A percentile compares a stretch with the other conserved stretches of the same genome.
Conservation (phyloP, 129 eudicot genomes). For the Erigeron canadensis region DNA sequence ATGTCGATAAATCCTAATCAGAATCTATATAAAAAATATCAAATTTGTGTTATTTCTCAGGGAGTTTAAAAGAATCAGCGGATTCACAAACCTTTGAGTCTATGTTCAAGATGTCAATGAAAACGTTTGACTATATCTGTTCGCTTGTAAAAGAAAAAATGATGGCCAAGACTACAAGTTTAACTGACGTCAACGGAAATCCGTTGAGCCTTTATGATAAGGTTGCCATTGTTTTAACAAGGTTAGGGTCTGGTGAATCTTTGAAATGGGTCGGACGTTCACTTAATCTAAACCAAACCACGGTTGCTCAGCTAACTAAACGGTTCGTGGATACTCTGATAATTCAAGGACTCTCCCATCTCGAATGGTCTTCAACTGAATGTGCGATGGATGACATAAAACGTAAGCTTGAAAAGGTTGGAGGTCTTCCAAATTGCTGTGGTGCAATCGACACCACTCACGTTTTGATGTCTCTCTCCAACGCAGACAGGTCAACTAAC, state of each 20-base stretch:
- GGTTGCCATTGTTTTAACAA: conserved; percentile 62
- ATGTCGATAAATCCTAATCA: neutral
- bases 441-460: conserved; percentile 64
- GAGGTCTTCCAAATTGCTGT: conserved; percentile 77
- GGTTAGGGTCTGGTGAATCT: conserved; percentile 69
- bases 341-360: conserved; percentile 36
- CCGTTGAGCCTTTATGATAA: conserved; percentile 45
- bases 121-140: conserved; percentile 59
- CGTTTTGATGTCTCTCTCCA: conserved; percentile 42
- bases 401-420: conserved; percentile 45
- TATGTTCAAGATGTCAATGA: conserved; percentile 60
- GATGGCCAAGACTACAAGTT: conserved; percentile 34
- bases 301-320: conserved; percentile 59
- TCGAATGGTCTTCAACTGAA: conserved; percentile 58
- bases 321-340: conserved; percentile 61
- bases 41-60: conserved; percentile 35
- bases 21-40: neutral
- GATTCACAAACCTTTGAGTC: conserved; percentile 50
- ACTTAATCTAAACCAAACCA: conserved; percentile 50
- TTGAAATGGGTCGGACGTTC: conserved; percentile 40
- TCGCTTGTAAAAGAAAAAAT: conserved; percentile 56
- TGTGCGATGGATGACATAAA: conserved; percentile 40
- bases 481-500: conserved; percentile 30
- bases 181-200: conserved; percentile 41
- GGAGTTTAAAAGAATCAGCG: conserved; percentile 30